phyloP scores from a whole-genome alignment of 768 basidiomycete species.

The Filobasidium floriforme region DNA sequence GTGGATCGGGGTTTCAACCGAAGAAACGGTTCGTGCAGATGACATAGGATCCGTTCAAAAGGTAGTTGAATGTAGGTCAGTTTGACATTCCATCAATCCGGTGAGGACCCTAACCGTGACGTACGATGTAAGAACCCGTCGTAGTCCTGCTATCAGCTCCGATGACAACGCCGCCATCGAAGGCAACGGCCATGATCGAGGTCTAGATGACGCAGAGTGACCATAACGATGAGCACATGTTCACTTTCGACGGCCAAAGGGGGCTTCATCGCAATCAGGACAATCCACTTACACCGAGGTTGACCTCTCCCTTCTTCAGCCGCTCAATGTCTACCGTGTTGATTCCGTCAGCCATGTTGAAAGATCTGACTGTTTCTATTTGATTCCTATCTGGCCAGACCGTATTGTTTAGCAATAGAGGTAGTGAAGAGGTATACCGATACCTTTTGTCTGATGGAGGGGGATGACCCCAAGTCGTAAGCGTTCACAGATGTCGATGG shows the following conservation, averaged over 20 bases:
- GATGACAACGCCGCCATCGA: slow-evolving; percentile 86
- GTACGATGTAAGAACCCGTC: slow-evolving; percentile 88
- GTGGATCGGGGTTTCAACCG: background rate
- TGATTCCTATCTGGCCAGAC: background rate
- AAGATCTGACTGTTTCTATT: background rate
- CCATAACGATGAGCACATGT: background rate
- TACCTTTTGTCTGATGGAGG: too few relatives aligned
- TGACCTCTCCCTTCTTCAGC: slow-evolving; percentile 90
- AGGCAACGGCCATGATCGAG: slow-evolving; percentile 98
- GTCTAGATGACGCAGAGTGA: slow-evolving; percentile 54
- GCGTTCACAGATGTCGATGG: background rate
- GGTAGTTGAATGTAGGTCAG: background rate
- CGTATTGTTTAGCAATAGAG: background rate
- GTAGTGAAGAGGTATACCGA: background rate
- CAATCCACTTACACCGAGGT: slow-evolving; percentile 70
- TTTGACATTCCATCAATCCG: background rate
- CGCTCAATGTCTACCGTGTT: slow-evolving; percentile 67
- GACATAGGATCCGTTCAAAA: background rate
- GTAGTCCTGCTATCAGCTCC: slow-evolving; percentile 97
- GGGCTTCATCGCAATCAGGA: background rate
- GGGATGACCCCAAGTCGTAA: background rate
- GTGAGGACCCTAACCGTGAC: slow-evolving; percentile 30
- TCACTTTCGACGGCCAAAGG: background rate
- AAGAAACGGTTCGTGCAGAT: too few relatives aligned
- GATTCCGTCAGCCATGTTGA: slow-evolving; percentile 48